A percentile compares a stretch with the other conserved stretches of the same genome.
Evolutionary conservation across 805 yeast species (phyloP).

Genomic region (Blastobotrys americana): DNA sequence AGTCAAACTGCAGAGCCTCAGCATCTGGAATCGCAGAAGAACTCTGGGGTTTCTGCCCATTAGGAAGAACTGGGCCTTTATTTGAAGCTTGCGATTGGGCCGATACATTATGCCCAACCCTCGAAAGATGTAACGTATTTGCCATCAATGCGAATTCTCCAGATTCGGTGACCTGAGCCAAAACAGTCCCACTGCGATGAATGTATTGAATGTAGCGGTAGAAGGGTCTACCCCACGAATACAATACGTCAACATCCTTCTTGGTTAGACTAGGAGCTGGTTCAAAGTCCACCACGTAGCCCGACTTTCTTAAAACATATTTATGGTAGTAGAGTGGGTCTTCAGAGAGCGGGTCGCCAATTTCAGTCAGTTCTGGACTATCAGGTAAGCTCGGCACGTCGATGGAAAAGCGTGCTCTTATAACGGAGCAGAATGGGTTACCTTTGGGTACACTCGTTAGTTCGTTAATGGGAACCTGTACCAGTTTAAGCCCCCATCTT

Average conservation of each 20-base stretch:
- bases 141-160: slow-evolving; percentile 81
- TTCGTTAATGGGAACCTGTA: slow-evolving; percentile 90
- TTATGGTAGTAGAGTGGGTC: slow-evolving; percentile 60
- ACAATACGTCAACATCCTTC: slow-evolving; percentile 53
- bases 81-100: slow-evolving; percentile 22
- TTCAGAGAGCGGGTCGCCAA: slow-evolving; percentile 29
- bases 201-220: slow-evolving; percentile 84
- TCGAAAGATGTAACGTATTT: slow-evolving; percentile 72
- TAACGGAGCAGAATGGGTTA: slow-evolving; percentile 85
- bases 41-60: slow-evolving; percentile 1
- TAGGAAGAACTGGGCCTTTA: slow-evolving; percentile 26
- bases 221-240: slow-evolving; percentile 87
- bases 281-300: slow-evolving; percentile 75
- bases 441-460: slow-evolving; percentile 63
- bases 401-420: slow-evolving; percentile 55
- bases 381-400: slow-evolving; percentile 59
- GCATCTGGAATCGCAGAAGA: slow-evolving; percentile 15
- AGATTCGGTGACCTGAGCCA: slow-evolving; percentile 75
- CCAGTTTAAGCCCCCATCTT: slow-evolving; percentile 69
- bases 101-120: slow-evolving; percentile 42
- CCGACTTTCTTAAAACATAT: slow-evolving; percentile 58
- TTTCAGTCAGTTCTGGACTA: slow-evolving; percentile 35
- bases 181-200: slow-evolving; percentile 80
- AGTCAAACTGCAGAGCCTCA: slow-evolving; percentile 52
- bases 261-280: slow-evolving; percentile 52